Evolutionary conservation across 805 yeast species (phyloP).

Genomic region (Huiozyma naganishii): DNA sequence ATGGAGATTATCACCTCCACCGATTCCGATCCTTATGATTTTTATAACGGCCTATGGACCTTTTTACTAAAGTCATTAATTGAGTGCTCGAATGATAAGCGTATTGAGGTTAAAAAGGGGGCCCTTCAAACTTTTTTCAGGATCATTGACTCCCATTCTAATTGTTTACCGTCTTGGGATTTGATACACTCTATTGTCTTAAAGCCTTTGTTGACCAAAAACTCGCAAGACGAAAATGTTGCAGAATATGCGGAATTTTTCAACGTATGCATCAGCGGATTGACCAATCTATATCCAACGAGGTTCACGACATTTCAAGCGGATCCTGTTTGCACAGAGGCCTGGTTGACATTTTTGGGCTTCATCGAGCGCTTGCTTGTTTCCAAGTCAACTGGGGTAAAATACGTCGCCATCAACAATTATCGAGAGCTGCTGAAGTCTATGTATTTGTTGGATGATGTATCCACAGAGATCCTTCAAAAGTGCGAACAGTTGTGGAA

Average conservation of each 20-base stretch:
- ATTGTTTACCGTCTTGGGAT: constrained; percentile 51
- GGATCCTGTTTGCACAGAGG: constrained; percentile 11
- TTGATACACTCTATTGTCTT: constrained; percentile 56
- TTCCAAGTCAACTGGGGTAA: constrained; percentile 31
- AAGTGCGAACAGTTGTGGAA: constrained; percentile 44
- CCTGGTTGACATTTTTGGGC: constrained; percentile 49
- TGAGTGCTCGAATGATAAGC: constrained; percentile 47
- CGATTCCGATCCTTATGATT: constrained; percentile 10
- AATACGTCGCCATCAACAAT: constrained; percentile 42
- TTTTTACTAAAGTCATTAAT: constrained; percentile 54
- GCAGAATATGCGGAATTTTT: constrained; percentile 53
- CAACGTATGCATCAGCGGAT: constrained; percentile 50
- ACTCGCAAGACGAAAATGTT: constrained; percentile 18
- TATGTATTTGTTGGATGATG: constrained; percentile 27
- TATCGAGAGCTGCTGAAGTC: constrained; percentile 44
- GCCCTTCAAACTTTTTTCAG: constrained; percentile 82
- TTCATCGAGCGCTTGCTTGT: constrained; percentile 37
- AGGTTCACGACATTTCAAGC: constrained; percentile 33
- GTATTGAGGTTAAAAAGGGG: constrained; percentile 82
- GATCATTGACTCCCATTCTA: constrained; percentile 63
- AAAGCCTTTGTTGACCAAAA: constrained; percentile 34
- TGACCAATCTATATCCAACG: constrained; percentile 49
- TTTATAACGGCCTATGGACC: constrained; percentile 44
- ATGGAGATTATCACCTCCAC: constrained; percentile 22
- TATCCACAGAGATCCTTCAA: constrained; percentile 25